phyloP scores from a whole-genome alignment of 148 eudicot genomes.

The Spergularia marina region DNA sequence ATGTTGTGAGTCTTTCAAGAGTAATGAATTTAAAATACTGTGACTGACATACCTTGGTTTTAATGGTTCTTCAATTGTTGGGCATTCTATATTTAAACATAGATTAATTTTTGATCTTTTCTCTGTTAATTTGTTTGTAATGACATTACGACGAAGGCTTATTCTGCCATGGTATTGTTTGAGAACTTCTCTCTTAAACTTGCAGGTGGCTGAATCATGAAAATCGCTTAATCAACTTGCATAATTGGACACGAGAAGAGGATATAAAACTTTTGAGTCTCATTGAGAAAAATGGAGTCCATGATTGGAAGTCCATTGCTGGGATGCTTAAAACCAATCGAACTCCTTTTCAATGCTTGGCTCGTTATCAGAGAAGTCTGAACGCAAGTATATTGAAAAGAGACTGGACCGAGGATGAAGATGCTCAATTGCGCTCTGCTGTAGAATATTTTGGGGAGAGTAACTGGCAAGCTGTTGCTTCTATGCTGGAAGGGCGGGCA shows the following conservation, averaged over 20 bases:
- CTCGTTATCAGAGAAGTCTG: slow-evolving; percentile 83
- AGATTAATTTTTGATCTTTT: neutral
- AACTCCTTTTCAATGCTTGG: slow-evolving; percentile 87
- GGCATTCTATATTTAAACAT: neutral
- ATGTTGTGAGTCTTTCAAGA: no score
- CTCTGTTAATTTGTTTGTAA: slow-evolving; percentile 4
- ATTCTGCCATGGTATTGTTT: neutral
- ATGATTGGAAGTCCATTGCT: slow-evolving; percentile 68
- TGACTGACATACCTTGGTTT: no score
- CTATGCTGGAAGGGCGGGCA: slow-evolving; percentile 75
- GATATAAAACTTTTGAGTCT: slow-evolving; percentile 63
- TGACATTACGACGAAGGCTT: neutral
- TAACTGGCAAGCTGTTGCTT: slow-evolving; percentile 83
- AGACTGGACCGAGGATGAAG: slow-evolving; percentile 85
- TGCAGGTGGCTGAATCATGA: slow-evolving; percentile 81
- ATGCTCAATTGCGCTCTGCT: slow-evolving; percentile 66
- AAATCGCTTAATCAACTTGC: slow-evolving; percentile 61
- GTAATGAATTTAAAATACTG: no score
- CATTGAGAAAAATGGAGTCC: slow-evolving; percentile 57
- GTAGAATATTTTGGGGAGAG: slow-evolving; percentile 79
- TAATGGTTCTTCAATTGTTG: no score
- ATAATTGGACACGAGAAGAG: slow-evolving; percentile 55
- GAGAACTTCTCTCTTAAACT: neutral
- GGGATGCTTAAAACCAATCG: slow-evolving; percentile 56
- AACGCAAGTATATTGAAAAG: slow-evolving; percentile 73